Conservation (phyloP, 2,329 filamentous ascomycete genomes). For the Cytospora piceae region DNA sequence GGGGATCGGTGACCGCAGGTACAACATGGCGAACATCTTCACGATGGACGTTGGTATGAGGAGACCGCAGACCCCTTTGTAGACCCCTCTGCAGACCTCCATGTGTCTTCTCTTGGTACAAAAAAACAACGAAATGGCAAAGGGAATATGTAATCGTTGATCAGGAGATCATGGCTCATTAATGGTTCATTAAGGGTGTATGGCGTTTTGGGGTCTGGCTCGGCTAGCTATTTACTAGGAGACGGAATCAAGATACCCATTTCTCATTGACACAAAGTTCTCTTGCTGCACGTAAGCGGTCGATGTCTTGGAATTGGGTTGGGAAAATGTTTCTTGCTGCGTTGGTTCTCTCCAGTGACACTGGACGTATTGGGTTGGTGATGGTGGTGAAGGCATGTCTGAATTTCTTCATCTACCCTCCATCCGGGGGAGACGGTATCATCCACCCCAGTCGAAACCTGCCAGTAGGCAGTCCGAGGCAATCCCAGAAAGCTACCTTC, state of each 20-base stretch:
- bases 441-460: slow-evolving; percentile 12
- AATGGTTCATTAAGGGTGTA: background rate
- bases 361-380: slow-evolving; percentile 10
- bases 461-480: background rate
- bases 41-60: background rate
- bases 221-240: background rate
- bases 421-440: slow-evolving; percentile 16
- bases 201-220: background rate
- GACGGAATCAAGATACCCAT: slow-evolving; percentile 8
- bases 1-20: background rate
- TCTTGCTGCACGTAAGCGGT: background rate
- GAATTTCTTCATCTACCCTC: slow-evolving; percentile 22
- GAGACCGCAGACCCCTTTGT: background rate
- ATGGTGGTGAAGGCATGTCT: slow-evolving; percentile 16
- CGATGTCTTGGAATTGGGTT: background rate
- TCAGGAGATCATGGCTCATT: background rate
- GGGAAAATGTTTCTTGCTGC: slow-evolving; percentile 15
- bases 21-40: background rate
- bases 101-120: no score
- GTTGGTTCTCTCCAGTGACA: background rate
- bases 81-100: no score
- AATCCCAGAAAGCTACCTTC: background rate
- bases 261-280: background rate
- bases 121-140: background rate
- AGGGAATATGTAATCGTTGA: background rate